Evolutionary conservation across 345 rosid species (phyloP), one percentile per base, ranked within the genome.

Genomic region (Populus euphratica): DNA sequence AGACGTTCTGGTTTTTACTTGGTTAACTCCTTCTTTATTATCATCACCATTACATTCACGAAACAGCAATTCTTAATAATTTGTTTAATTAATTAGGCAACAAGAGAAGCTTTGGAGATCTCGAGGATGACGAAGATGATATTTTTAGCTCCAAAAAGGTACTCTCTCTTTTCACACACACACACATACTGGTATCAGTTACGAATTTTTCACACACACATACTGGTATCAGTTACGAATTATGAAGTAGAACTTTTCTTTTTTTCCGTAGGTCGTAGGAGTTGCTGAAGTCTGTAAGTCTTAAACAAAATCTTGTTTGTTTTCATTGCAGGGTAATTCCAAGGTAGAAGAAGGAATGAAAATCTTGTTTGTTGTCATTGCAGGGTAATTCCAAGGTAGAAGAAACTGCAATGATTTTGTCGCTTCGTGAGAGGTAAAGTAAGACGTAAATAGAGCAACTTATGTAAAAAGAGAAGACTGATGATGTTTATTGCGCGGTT

Each of bases 111-210:
- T 96, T 90, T 74, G 94, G 87, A 69, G 99, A 93, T 66, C 82
- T 92, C 35, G 99, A 92, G 75, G 97, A 93, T 72, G 99, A 96
- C 5, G 99, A 93, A 74, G 99, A 93, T 70, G 98, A 92, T 67
- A 83, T 93, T 39, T 92, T 93, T 81, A 91, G 93, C 73, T 86
- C 98, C 23, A 91, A 91, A 78, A 91, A 90, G 94, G 97, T 93
- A 67, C 2, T 35, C 61, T 65, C 14, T 43, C 14, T 3, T 43
- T 2, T 11, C 47, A 9, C 44, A 10, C 44, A 9, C 47, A 10
- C 13, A 41, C 4, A 41, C 8, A 10, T 11, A 43, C 1, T 43
- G 47, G 47, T 43, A 43, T 43, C 14, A 43, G 47, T 6, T 43
- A 43, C 47, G 14, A 41, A 43, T 43, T 2, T n/a, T n/a, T n/a